phyloP scores from a whole-genome alignment of 1,284 basidiomycete species.

The Irpex sp. region DNA sequence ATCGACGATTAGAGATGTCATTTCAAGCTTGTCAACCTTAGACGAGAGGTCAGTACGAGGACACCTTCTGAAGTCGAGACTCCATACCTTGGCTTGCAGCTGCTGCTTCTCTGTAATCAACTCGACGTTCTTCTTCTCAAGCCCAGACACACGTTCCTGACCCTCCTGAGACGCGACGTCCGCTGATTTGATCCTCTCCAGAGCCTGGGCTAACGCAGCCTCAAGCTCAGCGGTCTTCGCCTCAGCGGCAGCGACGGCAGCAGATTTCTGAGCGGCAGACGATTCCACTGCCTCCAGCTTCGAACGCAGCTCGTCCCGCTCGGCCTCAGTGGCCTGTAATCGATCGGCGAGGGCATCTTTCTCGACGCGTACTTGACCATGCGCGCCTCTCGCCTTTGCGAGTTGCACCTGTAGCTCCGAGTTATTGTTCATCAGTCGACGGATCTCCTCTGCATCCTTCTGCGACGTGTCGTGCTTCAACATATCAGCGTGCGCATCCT shows the following conservation, averaged over 20 bases:
- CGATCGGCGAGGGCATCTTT: conserved; percentile 69
- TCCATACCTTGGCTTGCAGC: conserved; percentile 55
- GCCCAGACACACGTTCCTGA: conserved; percentile 52
- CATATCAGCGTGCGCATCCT: conserved; percentile 60
- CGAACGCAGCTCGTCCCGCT: conserved; percentile 53
- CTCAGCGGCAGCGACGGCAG: conserved; percentile 45
- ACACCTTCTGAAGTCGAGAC: neutral
- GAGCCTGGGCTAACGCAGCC: conserved; percentile 62
- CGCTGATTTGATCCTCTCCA: conserved; percentile 65
- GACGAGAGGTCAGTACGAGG: conserved; percentile 5
- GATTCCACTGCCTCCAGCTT: conserved; percentile 54
- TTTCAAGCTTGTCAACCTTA: conserved; percentile 60
- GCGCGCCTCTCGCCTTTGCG: conserved; percentile 67
- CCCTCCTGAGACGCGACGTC: conserved; percentile 59
- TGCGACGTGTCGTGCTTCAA: conserved; percentile 50
- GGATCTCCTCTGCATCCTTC: conserved; percentile 66
- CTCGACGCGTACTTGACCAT: conserved; percentile 77
- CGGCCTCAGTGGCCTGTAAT: conserved; percentile 52
- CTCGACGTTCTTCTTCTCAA: conserved; percentile 60
- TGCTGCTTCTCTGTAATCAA: conserved; percentile 48
- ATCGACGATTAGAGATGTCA: conserved; percentile 47
- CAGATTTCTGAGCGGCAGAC: conserved; percentile 27
- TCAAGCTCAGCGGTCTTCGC: conserved; percentile 60
- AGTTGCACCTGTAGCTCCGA: conserved; percentile 67
- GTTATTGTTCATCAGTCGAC: conserved; percentile 47